phyloP scores from a whole-genome alignment of 164 flowering plant genomes.

The Vitis vinifera region DNA sequence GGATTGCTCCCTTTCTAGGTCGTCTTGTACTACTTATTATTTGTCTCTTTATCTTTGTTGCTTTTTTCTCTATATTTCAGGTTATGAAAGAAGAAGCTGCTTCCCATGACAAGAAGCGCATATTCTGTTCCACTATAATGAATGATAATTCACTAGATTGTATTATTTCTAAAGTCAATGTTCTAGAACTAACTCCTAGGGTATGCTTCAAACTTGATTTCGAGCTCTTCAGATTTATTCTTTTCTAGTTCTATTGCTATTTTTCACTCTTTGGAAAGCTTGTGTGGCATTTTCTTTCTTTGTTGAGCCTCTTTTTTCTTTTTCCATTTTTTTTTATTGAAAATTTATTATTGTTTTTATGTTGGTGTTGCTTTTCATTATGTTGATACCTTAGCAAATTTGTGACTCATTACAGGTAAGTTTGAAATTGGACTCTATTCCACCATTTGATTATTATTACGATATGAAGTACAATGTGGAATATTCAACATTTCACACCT shows the following conservation, averaged over 20 bases:
- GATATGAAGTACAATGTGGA: conserved; percentile 91
- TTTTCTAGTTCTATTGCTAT: background rate
- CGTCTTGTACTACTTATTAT: background rate
- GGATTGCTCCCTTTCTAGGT: background rate
- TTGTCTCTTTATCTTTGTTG: background rate
- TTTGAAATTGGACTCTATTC: conserved; percentile 28
- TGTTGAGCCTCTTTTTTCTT: background rate
- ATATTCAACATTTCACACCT: conserved; percentile 71
- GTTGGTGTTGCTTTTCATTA: background rate
- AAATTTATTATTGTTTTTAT: background rate
- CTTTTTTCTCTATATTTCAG: conserved; percentile 34
- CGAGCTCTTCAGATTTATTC: background rate
- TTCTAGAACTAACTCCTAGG: conserved; percentile 44
- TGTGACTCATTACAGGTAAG: conserved; percentile 38
- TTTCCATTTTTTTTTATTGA: background rate
- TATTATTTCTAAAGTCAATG: conserved; percentile 70
- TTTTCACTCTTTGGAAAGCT: background rate
- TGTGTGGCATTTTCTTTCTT: background rate
- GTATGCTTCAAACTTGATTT: conserved; percentile 36
- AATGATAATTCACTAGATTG: conserved; percentile 88
- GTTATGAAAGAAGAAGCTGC: conserved; percentile 62
- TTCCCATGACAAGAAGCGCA: conserved; percentile 77
- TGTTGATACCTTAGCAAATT: background rate
- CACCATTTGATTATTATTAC: conserved; percentile 69
- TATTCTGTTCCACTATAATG: conserved; percentile 76